Percentiles rank a stretch among this genome's conserved stretches.
Evolutionary conservation across 2,329 filamentous ascomycete genomes (phyloP).

Genomic region (Dendryphion nanum): DNA sequence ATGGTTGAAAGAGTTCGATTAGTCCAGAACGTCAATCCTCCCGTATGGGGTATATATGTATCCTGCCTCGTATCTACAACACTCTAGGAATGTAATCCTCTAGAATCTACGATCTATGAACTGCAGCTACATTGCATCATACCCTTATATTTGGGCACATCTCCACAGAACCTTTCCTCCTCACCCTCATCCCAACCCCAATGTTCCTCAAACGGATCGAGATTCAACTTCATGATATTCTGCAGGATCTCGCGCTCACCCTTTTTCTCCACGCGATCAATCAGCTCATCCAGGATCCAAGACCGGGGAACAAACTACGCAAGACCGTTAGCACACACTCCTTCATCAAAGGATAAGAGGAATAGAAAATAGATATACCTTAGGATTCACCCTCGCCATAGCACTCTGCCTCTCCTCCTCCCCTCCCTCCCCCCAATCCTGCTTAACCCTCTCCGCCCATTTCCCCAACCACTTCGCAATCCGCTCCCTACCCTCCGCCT

Average conservation of each 20-base stretch:
- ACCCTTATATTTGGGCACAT: conserved; percentile 74
- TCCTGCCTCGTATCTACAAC: background rate
- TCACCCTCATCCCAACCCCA: conserved; percentile 70
- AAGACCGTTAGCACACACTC: conserved; percentile 1
- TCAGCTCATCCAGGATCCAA: conserved; percentile 93
- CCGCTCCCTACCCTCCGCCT: conserved; percentile 63
- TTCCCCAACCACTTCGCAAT: conserved; percentile 78
- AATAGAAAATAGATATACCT: conserved; percentile 41
- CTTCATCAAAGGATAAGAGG: background rate
- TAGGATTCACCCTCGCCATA: conserved; percentile 90
- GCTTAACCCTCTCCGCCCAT: conserved; percentile 69
- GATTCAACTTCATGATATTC: conserved; percentile 76
- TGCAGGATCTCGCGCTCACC: conserved; percentile 76
- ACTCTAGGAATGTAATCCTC: background rate
- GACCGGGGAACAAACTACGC: conserved; percentile 76
- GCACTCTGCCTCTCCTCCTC: conserved; percentile 62
- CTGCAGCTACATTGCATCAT: conserved; percentile 96
- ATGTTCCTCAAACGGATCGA: conserved; percentile 78
- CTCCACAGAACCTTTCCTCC: conserved; percentile 79
- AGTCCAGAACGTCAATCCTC: background rate
- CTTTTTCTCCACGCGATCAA: conserved; percentile 81
- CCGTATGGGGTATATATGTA: background rate
- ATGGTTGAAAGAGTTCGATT: conserved; percentile 10
- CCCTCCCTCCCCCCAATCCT: conserved; percentile 69
- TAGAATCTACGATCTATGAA: conserved; percentile 53